These are phyloP conservation scores for Mycena chlorophos DNA, from an alignment of 768 basidiomycete genomes.

Conservation along the genomic window DNA sequence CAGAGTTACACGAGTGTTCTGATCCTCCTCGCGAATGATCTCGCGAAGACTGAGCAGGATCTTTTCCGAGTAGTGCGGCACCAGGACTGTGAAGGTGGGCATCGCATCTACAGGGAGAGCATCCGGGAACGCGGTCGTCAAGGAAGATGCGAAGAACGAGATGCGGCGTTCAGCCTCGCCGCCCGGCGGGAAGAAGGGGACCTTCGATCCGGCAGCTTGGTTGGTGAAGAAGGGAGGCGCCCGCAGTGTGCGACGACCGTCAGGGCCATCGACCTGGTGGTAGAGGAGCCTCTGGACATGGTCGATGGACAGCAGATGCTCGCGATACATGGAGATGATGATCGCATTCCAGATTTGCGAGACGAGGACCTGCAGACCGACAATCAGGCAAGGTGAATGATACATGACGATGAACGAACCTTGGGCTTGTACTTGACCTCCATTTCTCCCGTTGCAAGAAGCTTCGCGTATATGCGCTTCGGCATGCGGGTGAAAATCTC, in stretches of 20 bases:
- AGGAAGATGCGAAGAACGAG: conserved; percentile 97
- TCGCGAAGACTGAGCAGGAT: conserved; percentile 94
- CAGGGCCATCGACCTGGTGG: conserved; percentile 90
- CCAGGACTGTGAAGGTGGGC: conserved; percentile 99
- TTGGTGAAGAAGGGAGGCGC: conserved; percentile 98
- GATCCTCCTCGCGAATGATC: conserved; percentile 97
- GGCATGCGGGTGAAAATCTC: conserved; percentile 95
- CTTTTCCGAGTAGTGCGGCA: conserved; percentile 99
- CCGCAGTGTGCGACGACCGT: conserved; percentile 88
- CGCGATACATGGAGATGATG: conserved; percentile 99
- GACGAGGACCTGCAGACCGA: conserved; percentile 67
- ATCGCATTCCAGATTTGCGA: conserved; percentile 99
- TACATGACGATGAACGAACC: conserved; percentile 38
- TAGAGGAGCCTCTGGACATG: conserved; percentile 97
- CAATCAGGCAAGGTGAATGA: neutral
- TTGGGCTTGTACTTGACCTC: conserved; percentile 99
- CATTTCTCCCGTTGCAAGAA: conserved; percentile 95
- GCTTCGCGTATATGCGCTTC: conserved; percentile 96
- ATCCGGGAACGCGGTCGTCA: conserved; percentile 94
- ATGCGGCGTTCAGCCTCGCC: conserved; percentile 97
- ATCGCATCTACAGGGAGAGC: conserved; percentile 96
- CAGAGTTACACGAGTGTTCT: conserved; percentile 93
- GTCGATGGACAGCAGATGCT: conserved; percentile 95
- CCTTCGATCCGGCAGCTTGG: conserved; percentile 71
- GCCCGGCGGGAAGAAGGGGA: conserved; percentile 89